Evolutionary conservation across 306 rosid genomes (phyloP), one percentile per base, ranked within the genome.

Genomic region (Sesbania bispinosa): DNA sequence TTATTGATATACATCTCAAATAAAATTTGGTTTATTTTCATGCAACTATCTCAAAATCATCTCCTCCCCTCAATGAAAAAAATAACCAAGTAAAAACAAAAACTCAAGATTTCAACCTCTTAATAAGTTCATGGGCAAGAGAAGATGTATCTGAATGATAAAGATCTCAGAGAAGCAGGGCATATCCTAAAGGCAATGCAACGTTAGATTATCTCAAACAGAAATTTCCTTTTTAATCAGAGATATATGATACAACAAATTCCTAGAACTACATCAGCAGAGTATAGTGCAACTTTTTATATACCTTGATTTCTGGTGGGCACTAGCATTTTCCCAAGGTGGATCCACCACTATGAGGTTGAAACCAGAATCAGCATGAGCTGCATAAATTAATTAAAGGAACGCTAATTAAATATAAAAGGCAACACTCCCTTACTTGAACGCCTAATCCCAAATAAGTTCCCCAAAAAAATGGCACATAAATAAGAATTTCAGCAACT

Each of bases 271-370:
- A 41, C 53, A 29, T 16, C 64, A 69, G 19, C 20, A 54, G 57
- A 48, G 10, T 27, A 63, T 36, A 16, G 32, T 63, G 33, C 30
- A 36, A 33, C 13, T 8, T 9, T 57, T 46, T 16, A 29, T 19
- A 74, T 68, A 87, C 98, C 88, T 90, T 35, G 62, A 83, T 82
- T 93, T 93, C 80, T 90, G 97, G 58, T 26, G 80, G 41, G 94
- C 98, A 77, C 98, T 93, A 59, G 90, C 97, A 85, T 90, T 93
- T 83, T 93, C 98, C 98, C 97, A 90, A 19, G 98, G 98, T 4
- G 98, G 98, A 80, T 93, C 97, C 24, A 93, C 71, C 70, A 90
- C 80, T 59, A 90, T 90, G 62, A 90, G 87, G 80, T 84, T 88
- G 84, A 86, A 93, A 72, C 97, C 97, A 71, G 74, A 78, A 76